Percentiles rank a stretch among this genome's conserved stretches.
phyloP scores from a whole-genome alignment of 2,329 filamentous ascomycete genomes.

The Ilyonectria destructans region DNA sequence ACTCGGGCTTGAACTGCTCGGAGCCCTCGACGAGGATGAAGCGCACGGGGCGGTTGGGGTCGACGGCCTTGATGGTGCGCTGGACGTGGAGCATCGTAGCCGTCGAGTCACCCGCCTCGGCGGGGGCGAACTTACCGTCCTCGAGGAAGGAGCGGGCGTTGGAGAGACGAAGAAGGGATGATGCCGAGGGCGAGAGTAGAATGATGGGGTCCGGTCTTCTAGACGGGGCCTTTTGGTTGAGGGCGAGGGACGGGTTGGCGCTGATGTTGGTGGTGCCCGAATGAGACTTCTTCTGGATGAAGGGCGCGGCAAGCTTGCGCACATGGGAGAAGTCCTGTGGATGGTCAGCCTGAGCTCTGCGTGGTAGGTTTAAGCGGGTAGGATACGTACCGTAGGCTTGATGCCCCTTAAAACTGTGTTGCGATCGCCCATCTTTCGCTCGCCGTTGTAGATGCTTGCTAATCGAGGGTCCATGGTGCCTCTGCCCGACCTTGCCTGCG shows the following conservation, averaged over 20 bases:
- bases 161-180: slow-evolving; percentile 92
- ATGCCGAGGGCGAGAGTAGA: slow-evolving; percentile 95
- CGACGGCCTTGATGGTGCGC: slow-evolving; percentile 81
- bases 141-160: slow-evolving; percentile 97
- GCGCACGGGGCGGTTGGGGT: slow-evolving; percentile 81
- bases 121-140: slow-evolving; percentile 84
- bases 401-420: slow-evolving; percentile 90
- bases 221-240: slow-evolving; percentile 68
- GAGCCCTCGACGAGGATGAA: slow-evolving; percentile 97
- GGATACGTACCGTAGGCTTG: slow-evolving; percentile 83
- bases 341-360: slow-evolving; percentile 25
- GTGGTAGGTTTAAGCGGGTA: background rate
- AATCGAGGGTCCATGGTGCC: slow-evolving; percentile 84
- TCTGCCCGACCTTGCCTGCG: slow-evolving; percentile 71
- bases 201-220: slow-evolving; percentile 88
- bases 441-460: slow-evolving; percentile 90
- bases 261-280: slow-evolving; percentile 57
- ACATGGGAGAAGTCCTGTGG: slow-evolving; percentile 92
- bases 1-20: slow-evolving; percentile 96
- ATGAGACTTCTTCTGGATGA: slow-evolving; percentile 76
- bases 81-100: slow-evolving; percentile 90
- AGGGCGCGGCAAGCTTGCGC: slow-evolving; percentile 85
- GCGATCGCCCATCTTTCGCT: slow-evolving; percentile 92
- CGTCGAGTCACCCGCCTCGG: slow-evolving; percentile 78
- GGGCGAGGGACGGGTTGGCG: slow-evolving; percentile 64